These are phyloP conservation scores for Ogataea nitratoaversa DNA, from an alignment of 805 yeast genomes.

Conservation along the genomic window DNA sequence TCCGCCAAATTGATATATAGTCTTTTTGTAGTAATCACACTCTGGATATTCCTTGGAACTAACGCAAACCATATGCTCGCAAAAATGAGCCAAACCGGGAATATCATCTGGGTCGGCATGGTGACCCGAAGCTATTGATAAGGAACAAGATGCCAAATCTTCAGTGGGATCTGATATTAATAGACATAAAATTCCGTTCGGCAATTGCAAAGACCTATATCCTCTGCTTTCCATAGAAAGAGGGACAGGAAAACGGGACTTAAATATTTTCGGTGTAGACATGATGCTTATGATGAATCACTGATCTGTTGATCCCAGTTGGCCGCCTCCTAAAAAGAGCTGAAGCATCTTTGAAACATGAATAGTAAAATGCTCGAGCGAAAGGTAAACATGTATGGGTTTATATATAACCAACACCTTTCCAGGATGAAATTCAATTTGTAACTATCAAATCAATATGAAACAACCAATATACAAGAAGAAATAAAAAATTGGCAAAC, in stretches of 20 bases:
- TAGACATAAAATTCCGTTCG: constrained; percentile 66
- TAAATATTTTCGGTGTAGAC: constrained; percentile 3
- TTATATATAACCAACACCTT: no score
- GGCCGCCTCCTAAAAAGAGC: no score
- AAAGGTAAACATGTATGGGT: no score
- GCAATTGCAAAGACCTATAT: constrained; percentile 45
- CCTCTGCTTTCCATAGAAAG: constrained; percentile 27
- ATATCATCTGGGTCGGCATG: constrained; percentile 66
- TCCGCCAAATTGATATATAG: constrained; percentile 49
- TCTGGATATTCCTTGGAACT: constrained; percentile 54
- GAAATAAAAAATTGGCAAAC: no score
- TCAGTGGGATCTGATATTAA: constrained; percentile 73
- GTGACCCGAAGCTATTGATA: constrained; percentile 79
- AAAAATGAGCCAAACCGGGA: constrained; percentile 85
- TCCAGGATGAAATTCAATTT: no score
- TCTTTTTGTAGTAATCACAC: constrained; percentile 41
- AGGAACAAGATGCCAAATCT: constrained; percentile 60
- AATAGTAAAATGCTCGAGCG: no score
- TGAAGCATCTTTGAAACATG: no score
- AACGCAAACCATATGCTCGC: constrained; percentile 68
- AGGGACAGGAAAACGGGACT: constrained; percentile 15
- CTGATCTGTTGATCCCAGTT: no score
- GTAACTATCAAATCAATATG: no score
- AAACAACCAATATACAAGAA: no score
- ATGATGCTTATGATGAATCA: no score